A percentile compares a stretch with the other conserved stretches of the same genome.
Conservation (phyloP, 2,329 filamentous ascomycete species). For the Fusarium luffae region DNA sequence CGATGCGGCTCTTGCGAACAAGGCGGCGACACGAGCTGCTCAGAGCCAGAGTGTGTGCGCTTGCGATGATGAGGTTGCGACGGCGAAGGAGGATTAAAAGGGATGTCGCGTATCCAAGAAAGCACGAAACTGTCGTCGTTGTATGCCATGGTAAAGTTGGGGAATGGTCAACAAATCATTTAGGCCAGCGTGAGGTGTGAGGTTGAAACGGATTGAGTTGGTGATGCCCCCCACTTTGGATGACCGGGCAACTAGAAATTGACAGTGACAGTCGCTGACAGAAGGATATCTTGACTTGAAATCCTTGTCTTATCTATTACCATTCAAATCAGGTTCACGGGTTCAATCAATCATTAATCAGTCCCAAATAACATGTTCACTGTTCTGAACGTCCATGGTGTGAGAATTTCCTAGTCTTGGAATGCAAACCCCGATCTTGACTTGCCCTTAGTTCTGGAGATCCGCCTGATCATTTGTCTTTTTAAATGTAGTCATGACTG, state of each 20-base stretch:
- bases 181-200: neutral
- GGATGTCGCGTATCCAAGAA: neutral
- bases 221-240: neutral
- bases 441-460: neutral
- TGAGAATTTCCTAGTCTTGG: no score
- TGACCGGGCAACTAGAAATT: neutral
- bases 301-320: neutral
- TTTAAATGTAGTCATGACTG: accelerated
- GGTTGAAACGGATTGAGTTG: neutral
- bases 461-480: no score
- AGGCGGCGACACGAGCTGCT: neutral
- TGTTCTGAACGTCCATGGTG: neutral
- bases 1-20: neutral
- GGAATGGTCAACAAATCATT: no score
- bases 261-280: neutral
- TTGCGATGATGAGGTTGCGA: neutral
- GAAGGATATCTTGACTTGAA: accelerated
- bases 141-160: neutral
- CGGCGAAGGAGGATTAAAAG: neutral
- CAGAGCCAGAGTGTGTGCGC: neutral
- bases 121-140: accelerated
- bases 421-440: neutral
- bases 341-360: neutral
- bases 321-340: neutral
- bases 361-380: neutral